These are phyloP conservation scores for Clathrospora elynae DNA, from an alignment of 2,329 filamentous ascomycete genomes.

Conservation along the genomic window DNA sequence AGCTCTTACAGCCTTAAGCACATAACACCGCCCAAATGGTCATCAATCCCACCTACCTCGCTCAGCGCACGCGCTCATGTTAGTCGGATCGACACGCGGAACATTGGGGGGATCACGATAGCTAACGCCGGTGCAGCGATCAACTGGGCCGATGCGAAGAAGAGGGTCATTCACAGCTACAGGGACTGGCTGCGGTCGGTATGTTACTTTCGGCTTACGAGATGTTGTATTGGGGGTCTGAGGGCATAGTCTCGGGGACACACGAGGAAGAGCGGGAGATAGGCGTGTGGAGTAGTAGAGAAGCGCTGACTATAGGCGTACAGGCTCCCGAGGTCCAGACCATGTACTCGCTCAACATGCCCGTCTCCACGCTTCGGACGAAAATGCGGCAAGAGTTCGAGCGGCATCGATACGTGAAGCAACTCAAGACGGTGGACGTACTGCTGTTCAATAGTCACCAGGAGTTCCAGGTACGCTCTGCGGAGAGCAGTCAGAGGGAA, in stretches of 20 bases:
- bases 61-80: conserved; percentile 60
- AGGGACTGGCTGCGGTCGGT: conserved; percentile 96
- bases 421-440: conserved; percentile 86
- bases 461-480: conserved; percentile 79
- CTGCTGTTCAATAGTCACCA: conserved; percentile 87
- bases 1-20: conserved; percentile 29
- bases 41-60: conserved; percentile 92
- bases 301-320: conserved; percentile 16
- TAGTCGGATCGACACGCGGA: conserved; percentile 22
- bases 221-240: no score
- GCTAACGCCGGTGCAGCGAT: conserved; percentile 63
- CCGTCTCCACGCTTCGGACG: conserved; percentile 84
- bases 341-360: conserved; percentile 93
- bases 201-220: conserved; percentile 53
- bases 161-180: conserved; percentile 85
- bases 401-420: conserved; percentile 88
- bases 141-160: conserved; percentile 88
- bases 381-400: conserved; percentile 98
- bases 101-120: conserved; percentile 22
- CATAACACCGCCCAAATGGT: conserved; percentile 61
- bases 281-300: conserved; percentile 1
- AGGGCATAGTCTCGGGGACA: neutral
- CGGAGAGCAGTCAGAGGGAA: neutral
- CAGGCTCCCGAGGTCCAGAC: conserved; percentile 96
- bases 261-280: neutral